Percentiles rank a stretch among this genome's conserved stretches.
Evolutionary conservation across 768 basidiomycete species (phyloP).

Genomic region (Boletus coccyginus): DNA sequence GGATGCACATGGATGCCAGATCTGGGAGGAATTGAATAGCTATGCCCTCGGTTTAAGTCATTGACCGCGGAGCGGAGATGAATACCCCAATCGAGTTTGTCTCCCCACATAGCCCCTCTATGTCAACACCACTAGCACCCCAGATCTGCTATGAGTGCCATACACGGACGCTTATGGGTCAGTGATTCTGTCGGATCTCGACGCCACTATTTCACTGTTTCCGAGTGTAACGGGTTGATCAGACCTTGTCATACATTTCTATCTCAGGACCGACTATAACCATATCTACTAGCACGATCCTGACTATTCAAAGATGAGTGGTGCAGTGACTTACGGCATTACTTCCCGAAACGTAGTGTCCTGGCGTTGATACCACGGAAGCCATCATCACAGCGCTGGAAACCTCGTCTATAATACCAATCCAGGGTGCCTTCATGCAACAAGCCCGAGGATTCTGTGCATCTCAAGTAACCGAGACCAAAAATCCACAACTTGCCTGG

Average conservation of each 20-base stretch:
- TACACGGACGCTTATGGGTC: not conserved
- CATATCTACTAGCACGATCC: not conserved
- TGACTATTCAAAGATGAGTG: not conserved
- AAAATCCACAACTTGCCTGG: not conserved
- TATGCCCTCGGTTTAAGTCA: not conserved
- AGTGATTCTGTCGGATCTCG: not conserved
- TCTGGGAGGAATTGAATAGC: not conserved
- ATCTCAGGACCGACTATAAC: not conserved
- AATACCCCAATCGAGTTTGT: not conserved
- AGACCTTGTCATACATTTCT: not conserved
- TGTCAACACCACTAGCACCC: not conserved
- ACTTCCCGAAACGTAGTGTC: not conserved
- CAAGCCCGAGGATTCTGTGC: not conserved
- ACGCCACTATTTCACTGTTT: not conserved
- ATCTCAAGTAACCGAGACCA: not conserved
- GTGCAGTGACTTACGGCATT: conserved; percentile 3
- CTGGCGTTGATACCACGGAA: conserved; percentile 13
- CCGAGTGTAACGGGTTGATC: not conserved
- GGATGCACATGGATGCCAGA: not conserved
- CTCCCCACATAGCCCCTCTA: not conserved
- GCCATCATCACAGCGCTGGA: not conserved
- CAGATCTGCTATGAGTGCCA: not conserved
- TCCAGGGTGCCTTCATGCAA: not conserved
- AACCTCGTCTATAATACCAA: not conserved
- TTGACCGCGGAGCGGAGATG: not conserved